Evolutionary conservation across 495 filamentous ascomycete species (phyloP).

Genomic region (Neurospora sp.): DNA sequence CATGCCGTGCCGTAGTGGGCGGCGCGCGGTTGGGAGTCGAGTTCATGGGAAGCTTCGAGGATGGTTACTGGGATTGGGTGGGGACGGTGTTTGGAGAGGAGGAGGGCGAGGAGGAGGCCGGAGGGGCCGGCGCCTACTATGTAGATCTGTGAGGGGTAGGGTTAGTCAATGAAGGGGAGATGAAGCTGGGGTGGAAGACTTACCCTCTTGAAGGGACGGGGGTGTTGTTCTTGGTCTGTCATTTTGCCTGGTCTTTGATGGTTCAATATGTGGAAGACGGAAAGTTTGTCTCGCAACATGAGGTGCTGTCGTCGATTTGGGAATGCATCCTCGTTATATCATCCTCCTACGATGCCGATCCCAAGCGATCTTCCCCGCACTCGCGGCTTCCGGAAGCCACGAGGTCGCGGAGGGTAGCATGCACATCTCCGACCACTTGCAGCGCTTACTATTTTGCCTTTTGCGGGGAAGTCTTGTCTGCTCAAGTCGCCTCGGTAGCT

Average conservation of each 20-base stretch:
- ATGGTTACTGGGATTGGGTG: slow-evolving; percentile 41
- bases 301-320: background rate
- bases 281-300: background rate
- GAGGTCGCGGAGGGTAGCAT: background rate
- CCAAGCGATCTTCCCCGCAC: background rate
- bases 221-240: background rate
- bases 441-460: background rate
- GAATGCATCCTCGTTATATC: background rate
- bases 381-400: background rate
- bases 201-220: background rate
- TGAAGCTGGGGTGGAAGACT: background rate
- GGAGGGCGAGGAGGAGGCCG: slow-evolving; percentile 45
- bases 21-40: slow-evolving; percentile 48
- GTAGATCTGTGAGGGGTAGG: slow-evolving; percentile 12
- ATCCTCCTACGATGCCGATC: background rate
- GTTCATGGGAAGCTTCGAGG: slow-evolving; percentile 39
- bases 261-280: background rate
- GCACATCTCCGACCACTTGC: background rate
- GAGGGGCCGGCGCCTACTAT: slow-evolving; percentile 51
- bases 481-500: background rate
- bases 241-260: background rate
- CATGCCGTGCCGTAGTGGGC: slow-evolving; percentile 45
- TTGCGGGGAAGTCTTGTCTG: background rate
- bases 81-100: slow-evolving; percentile 37
- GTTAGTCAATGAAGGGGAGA: background rate